Base-by-base conservation (phyloP, 257 asterid genomes). In the Solanum medicagineum region DNA sequence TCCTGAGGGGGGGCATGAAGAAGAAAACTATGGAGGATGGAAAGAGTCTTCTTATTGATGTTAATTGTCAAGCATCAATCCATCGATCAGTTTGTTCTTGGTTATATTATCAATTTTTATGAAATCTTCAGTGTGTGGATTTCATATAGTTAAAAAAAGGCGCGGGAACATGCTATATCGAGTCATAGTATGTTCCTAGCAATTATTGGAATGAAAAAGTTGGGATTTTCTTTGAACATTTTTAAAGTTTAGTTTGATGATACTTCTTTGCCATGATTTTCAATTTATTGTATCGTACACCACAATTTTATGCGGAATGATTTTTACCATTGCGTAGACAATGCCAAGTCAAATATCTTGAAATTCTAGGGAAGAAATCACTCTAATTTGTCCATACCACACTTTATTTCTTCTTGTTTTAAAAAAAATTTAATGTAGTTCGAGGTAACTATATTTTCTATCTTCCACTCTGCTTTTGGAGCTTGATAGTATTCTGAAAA, bases 11-110 rank as follows among this genome's bases (percentile, higher is more conserved):
- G 80, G 32, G 3, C 42, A 36, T 32, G 91, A 71, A 66, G 93
- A 88, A 68, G 93, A 90, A 75, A 85, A 65, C 85, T 84, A 44
- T 83, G 93, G 94, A 12, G 93, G 93, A 80, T 91, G 93, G 92
- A 91, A 89, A 81, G 88, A 91, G 51, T 89, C 94, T 85, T 74
- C 90, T 1, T 81, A 86, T 32, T 90, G 90, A 89, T 57, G 55
- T 73, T 51, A 56, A 84, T 12, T 57, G 55, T 73, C 51, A 56
- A 84, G 16, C 29, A 15, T 45, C 22, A 7, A 2, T 70, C 3
- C 1, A 45, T 40, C 24, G 14, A 53, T 54, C 10, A 80, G 53
- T 56, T 55, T 59, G 54, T 10, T 42, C 81, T 70, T 74, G 42
- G 13, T 74, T 51, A 4, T 0, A 14, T 29, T 22, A 22, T 51